Base-by-base conservation (phyloP, 768 basidiomycete genomes). In the Leucocoprinus leucothites region DNA sequence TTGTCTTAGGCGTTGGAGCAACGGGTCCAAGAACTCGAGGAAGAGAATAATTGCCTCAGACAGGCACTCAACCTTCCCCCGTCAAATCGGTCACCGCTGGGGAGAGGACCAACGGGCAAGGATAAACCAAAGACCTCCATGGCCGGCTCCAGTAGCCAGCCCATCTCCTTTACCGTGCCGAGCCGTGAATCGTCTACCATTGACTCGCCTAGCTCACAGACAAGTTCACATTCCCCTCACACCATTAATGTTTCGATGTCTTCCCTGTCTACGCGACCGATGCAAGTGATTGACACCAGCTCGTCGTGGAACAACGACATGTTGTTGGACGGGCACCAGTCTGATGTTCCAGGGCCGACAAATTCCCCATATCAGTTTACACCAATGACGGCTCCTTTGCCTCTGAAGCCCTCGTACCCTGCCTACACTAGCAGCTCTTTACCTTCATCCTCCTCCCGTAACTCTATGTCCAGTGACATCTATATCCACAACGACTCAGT, bases 71-170 rank as follows among this genome's bases (percentile, higher is more conserved):
- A 81, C 62, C 72, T 94, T 22, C 87, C 89, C 0, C 87, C 87
- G 19, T 86, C 89, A 57, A 82, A 79, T 64, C 78, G 91, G 60
- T 80, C 82, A 16, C 71, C 84, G 2, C 77, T 94, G 48, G 91
- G 91, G 43, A 91, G 85, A 71, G 91, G 91, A 45, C 91, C 91
- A 24, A 94, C 91, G 0, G 91, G 91, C 31, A 91, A 91, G 69
- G 91, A 93, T 67, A 91, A 84, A 64, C 85, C 87, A 48, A 89
- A 78, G 62, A 22, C 36, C 11, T 22, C 28, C 16, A 13, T 41
- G 31, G 9, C 31, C 11, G 19, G 47, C 48, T 56, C 54, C 13
- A n/a, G 7, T 3, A 34, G 64, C 65, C 21, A 64, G 63, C 16
- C 60, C 66, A 24, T 63, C 69, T 36, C 63, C 63, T 31, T 66